phyloP scores from a whole-genome alignment of 1,284 basidiomycete genomes.

The Lignosus rhinocerotis region DNA sequence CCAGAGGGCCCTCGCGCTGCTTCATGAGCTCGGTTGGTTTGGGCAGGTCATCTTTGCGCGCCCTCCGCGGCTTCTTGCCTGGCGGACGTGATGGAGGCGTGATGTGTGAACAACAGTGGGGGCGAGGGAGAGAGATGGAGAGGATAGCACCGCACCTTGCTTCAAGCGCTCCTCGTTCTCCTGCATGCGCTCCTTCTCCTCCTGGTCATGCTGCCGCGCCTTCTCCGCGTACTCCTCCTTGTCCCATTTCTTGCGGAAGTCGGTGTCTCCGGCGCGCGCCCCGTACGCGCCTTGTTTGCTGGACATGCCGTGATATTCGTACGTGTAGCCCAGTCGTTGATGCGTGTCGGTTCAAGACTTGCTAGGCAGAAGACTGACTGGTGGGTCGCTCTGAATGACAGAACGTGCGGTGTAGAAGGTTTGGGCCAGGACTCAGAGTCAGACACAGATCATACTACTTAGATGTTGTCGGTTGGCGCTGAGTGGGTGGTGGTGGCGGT shows the following conservation, averaged over 20 bases:
- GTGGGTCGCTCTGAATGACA: no score
- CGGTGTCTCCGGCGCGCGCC: slow-evolving; percentile 67
- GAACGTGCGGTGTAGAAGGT: background rate
- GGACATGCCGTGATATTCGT: slow-evolving; percentile 43
- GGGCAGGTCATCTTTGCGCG: slow-evolving; percentile 67
- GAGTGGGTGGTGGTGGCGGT: background rate
- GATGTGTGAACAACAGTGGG: background rate
- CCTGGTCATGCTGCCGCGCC: slow-evolving; percentile 73
- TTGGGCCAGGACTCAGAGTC: background rate
- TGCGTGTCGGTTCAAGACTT: no score
- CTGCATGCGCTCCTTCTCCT: slow-evolving; percentile 79
- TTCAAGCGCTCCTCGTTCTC: slow-evolving; percentile 83
- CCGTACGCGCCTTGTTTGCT: slow-evolving; percentile 62
- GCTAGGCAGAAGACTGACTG: no score
- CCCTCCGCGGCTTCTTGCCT: slow-evolving; percentile 82
- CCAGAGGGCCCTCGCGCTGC: slow-evolving; percentile 76
- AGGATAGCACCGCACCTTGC: slow-evolving; percentile 57
- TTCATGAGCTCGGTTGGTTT: slow-evolving; percentile 91
- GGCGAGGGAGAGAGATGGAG: background rate
- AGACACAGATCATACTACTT: no score
- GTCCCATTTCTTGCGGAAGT: slow-evolving; percentile 85
- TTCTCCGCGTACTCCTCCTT: slow-evolving; percentile 81
- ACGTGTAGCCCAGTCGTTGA: background rate
- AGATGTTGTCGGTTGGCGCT: background rate
- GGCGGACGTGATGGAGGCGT: background rate